Evolutionary conservation across 1,284 basidiomycete species (phyloP).

Genomic region (Ceratobasidium papillatum): DNA sequence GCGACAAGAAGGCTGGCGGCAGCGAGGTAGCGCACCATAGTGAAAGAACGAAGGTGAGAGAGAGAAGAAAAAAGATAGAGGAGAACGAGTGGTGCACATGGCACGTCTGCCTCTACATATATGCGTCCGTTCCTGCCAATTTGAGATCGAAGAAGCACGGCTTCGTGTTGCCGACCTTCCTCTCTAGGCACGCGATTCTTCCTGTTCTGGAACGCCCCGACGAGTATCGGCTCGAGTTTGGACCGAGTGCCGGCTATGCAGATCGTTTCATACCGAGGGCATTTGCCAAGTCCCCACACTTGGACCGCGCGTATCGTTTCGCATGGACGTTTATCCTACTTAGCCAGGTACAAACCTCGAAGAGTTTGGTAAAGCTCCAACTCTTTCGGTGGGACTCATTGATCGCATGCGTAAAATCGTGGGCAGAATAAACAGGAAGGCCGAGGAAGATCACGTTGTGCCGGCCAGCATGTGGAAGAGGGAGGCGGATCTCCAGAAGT

Average conservation of each 20-base stretch:
- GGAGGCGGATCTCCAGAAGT: conserved; percentile 3
- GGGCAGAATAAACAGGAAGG: not conserved
- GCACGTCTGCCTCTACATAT: not conserved
- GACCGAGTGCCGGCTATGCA: conserved; percentile 15
- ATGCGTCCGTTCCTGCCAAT: conserved; percentile 10
- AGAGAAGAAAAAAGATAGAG: not conserved
- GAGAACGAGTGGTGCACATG: not conserved
- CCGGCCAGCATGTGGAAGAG: not conserved
- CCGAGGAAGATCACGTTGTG: not conserved
- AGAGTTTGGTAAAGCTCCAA: no score
- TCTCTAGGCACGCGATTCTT: conserved; percentile 27
- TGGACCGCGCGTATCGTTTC: not conserved
- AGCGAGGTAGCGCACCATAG: conserved; percentile 28
- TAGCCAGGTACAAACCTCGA: not conserved
- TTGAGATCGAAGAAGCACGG: conserved; percentile 10
- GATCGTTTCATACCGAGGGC: not conserved
- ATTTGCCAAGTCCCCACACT: not conserved
- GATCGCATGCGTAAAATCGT: no score
- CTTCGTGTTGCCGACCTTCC: not conserved
- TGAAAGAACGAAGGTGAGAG: not conserved
- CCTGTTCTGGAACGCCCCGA: conserved; percentile 27
- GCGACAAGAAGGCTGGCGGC: conserved; percentile 27
- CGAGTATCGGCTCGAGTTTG: not conserved
- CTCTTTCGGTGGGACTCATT: no score
- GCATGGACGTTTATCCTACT: not conserved